A percentile compares a stretch with the other conserved stretches of the same genome.
These are phyloP conservation scores for Leccinum ochraceum DNA, from an alignment of 768 basidiomycete species.

Conservation along the genomic window DNA sequence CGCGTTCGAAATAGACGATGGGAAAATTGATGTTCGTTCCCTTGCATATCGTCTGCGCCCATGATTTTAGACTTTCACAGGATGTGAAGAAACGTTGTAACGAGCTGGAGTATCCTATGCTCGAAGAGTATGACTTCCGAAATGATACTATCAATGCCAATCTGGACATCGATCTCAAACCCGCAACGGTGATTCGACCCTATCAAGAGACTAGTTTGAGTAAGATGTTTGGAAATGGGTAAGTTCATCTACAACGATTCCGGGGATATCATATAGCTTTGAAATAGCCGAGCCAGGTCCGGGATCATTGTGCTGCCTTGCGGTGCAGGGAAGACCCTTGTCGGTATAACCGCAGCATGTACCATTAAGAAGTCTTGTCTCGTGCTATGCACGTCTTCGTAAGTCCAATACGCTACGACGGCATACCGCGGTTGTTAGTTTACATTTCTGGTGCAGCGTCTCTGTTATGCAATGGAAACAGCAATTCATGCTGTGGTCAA, in stretches of 20 bases:
- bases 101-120: slow-evolving; percentile 95
- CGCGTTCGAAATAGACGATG: slow-evolving; percentile 93
- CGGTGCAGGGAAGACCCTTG: slow-evolving; percentile 97
- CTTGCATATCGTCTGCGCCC: slow-evolving; percentile 3
- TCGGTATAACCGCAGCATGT: slow-evolving; percentile 99
- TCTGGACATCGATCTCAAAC: slow-evolving; percentile 97
- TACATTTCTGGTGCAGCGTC: slow-evolving; percentile 47
- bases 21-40: slow-evolving; percentile 81
- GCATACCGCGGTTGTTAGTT: slow-evolving; percentile 3
- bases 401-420: slow-evolving; percentile 36
- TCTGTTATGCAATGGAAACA: slow-evolving; percentile 99
- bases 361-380: slow-evolving; percentile 99
- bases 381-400: slow-evolving; percentile 98
- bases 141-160: slow-evolving; percentile 97
- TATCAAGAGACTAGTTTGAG: slow-evolving; percentile 98
- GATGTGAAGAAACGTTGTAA: slow-evolving; percentile 96
- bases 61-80: slow-evolving; percentile 40
- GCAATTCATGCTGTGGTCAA: slow-evolving; percentile 99
- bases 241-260: slow-evolving; percentile 21
- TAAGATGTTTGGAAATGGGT: slow-evolving; percentile 99
- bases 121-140: slow-evolving; percentile 99
- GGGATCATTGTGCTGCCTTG: slow-evolving; percentile 99
- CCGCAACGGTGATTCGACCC: slow-evolving; percentile 94
- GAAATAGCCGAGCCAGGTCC: slow-evolving; percentile 84
- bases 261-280: slow-evolving; percentile 3